phyloP scores from a whole-genome alignment of 192 early-diverging fungal species.

The Coemansia sp. region DNA sequence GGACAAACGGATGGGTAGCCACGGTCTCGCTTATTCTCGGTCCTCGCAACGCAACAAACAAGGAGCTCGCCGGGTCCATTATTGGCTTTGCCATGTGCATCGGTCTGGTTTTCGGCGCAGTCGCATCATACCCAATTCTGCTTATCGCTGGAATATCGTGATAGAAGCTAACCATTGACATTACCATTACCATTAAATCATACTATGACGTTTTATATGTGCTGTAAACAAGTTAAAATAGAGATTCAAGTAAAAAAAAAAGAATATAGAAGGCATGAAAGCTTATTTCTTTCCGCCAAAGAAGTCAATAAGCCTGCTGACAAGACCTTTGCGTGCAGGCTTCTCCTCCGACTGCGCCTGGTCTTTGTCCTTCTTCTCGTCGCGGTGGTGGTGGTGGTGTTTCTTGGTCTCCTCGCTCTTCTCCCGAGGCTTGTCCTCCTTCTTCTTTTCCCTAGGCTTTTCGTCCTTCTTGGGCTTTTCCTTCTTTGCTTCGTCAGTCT shows the following conservation, averaged over 20 bases:
- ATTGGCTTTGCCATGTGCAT: constrained; percentile 69
- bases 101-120: constrained; percentile 68
- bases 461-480: constrained; percentile 11
- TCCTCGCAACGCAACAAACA: constrained; percentile 43
- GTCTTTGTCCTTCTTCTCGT: constrained; percentile 23
- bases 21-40: constrained; percentile 67
- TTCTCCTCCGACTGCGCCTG: constrained; percentile 35
- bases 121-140: constrained; percentile 51
- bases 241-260: neutral
- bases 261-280: neutral
- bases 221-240: constrained; percentile 1
- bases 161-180: neutral
- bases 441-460: constrained; percentile 15
- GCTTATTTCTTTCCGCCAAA: constrained; percentile 35
- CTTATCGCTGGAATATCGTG: constrained; percentile 39
- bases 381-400: constrained; percentile 35
- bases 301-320: constrained; percentile 51
- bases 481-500: constrained; percentile 10
- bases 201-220: neutral
- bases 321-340: constrained; percentile 48
- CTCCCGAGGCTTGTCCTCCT: constrained; percentile 14
- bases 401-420: constrained; percentile 33
- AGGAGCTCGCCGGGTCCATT: constrained; percentile 68
- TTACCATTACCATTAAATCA: neutral
- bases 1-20: constrained; percentile 69